Evolutionary conservation across 306 rosid genomes (phyloP), one percentile per base, ranked within the genome.

Genomic region (Vigna trinervia): DNA sequence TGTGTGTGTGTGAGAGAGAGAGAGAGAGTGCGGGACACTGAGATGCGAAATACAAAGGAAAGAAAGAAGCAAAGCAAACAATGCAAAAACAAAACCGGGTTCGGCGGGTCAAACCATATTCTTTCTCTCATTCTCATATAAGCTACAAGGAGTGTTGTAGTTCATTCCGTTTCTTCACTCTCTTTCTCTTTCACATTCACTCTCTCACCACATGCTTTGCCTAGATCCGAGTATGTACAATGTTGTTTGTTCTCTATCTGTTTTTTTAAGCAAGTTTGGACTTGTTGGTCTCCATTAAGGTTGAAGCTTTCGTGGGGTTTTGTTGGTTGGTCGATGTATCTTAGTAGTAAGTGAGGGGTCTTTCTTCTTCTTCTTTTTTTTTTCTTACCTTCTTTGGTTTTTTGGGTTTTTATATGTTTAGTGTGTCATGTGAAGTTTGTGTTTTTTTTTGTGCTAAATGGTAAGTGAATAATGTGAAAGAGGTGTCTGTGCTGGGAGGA

Each of bases 181-280:
- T 6, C 48, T 6, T 36, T 50, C 52, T 19, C 22, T 10, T 3
- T 45, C 70, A 3, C 61, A 56, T 70, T 56, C 46, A 15, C 46
- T 39, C 83, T 69, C 45, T 60, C 77, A 52, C 62, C 69, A 4
- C 74, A 8, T 48, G 47, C 63, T 80, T 71, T 54, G 15, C 71
- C 78, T 87, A 89, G 97, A 92, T 90, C 97, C 97, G 83, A 92
- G 92, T 90, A 69, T 78, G 87, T 48, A 57, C 82, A 73, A 39
- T 73, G 53, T 72, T 72, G 54, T 72, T 54, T 53, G 8, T 65
- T 59, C 69, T 57, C 45, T 71, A 30, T 3, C 77, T 74, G 79
- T 62, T 39, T 43, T 23, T 71, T 63, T 22, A 19, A 28, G 8
- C 5, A 53, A 34, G 78, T 46, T 74, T 12, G 10, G 52, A 50